A percentile compares a stretch with the other conserved stretches of the same genome.
phyloP scores from a whole-genome alignment of 2,329 filamentous ascomycete species.

The Ophiostoma ulmi region DNA sequence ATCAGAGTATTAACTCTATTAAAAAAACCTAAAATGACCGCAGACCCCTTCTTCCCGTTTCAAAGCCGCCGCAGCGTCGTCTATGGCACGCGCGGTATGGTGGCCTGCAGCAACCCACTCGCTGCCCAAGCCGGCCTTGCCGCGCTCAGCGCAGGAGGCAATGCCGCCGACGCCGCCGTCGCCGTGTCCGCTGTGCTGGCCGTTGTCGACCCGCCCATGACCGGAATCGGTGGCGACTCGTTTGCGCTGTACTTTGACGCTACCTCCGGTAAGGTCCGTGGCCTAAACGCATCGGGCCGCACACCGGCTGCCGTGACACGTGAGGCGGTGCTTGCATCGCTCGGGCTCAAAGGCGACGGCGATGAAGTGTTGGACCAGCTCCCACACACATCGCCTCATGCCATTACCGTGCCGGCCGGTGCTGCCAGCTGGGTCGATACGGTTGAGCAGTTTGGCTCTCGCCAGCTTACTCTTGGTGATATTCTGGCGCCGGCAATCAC shows the following conservation, averaged over 20 bases:
- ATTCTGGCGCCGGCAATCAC: conserved; percentile 76
- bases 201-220: conserved; percentile 86
- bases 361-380: conserved; percentile 44
- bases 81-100: conserved; percentile 84
- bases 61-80: conserved; percentile 81
- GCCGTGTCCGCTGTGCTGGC: conserved; percentile 85
- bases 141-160: conserved; percentile 75
- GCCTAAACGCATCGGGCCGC: conserved; percentile 87
- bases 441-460: conserved; percentile 79
- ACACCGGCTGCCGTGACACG: conserved; percentile 65
- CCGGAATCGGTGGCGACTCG: conserved; percentile 89
- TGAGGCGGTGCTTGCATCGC: conserved; percentile 61
- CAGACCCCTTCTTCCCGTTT: conserved; percentile 29
- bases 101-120: conserved; percentile 80
- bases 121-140: conserved; percentile 80
- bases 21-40: background rate
- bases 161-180: conserved; percentile 88
- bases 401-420: conserved; percentile 66
- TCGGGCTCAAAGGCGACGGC: conserved; percentile 49
- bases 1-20: background rate
- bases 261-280: conserved; percentile 69
- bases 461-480: conserved; percentile 66
- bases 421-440: conserved; percentile 77
- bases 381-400: conserved; percentile 66
- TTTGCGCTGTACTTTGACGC: conserved; percentile 89